These are phyloP conservation scores for Gossypium trilobum DNA, from an alignment of 441 rosid genomes.

Conservation along the genomic window DNA sequence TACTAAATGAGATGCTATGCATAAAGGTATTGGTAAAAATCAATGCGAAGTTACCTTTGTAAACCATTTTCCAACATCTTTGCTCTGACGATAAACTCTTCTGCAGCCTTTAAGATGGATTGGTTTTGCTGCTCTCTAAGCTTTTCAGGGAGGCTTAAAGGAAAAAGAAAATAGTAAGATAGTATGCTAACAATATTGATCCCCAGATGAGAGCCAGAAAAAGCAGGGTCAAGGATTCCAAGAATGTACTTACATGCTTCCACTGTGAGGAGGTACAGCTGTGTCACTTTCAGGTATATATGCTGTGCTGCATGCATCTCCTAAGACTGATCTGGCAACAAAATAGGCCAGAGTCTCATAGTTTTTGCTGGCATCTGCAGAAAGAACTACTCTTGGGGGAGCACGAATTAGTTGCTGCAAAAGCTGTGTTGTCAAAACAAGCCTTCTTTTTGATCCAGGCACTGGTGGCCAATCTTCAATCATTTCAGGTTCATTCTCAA, in stretches of 20 bases:
- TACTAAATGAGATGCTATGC: neutral
- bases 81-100: conserved; percentile 46
- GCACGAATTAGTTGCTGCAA: conserved; percentile 62
- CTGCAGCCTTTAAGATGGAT: conserved; percentile 38
- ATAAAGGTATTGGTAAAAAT: neutral
- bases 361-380: conserved; percentile 38
- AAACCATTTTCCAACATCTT: conserved; percentile 50
- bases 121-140: conserved; percentile 26
- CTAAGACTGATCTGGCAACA: conserved; percentile 49
- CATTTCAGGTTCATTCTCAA: conserved; percentile 42
- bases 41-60: conserved; percentile 30
- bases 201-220: neutral
- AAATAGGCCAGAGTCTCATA: conserved; percentile 45
- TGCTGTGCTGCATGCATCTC: conserved; percentile 54
- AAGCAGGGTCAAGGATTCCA: neutral
- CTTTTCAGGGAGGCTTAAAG: conserved; percentile 37
- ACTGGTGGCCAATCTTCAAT: conserved; percentile 34
- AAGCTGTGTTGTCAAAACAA: conserved; percentile 60
- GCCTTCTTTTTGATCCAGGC: conserved; percentile 59
- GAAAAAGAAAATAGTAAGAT: neutral
- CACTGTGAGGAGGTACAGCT: conserved; percentile 19
- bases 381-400: conserved; percentile 35
- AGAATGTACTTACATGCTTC: conserved; percentile 42
- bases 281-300: conserved; percentile 27
- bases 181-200: neutral